Conservation (phyloP, 176 grass and related monocot species). For the Coix lacrymajobi region DNA sequence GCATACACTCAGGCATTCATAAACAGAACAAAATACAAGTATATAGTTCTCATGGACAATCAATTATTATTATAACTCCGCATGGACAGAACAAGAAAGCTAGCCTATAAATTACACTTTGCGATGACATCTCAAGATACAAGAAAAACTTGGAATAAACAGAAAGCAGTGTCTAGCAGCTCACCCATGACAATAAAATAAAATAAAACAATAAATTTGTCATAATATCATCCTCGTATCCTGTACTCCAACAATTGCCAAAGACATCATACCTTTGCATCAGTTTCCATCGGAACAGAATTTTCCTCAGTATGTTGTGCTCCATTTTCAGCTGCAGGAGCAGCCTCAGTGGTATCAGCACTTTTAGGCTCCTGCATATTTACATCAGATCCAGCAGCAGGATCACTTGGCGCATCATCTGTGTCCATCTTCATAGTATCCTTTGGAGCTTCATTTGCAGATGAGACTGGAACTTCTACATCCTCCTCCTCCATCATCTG, state of each 20-base stretch:
- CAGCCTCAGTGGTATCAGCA: slow-evolving; percentile 7
- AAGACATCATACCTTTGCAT: slow-evolving; percentile 53
- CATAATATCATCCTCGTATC: neutral
- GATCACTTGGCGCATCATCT: slow-evolving; percentile 44
- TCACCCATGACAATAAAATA: neutral
- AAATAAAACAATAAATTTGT: neutral
- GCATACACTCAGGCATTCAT: neutral
- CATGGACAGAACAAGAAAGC: neutral
- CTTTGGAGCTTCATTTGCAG: slow-evolving; percentile 35
- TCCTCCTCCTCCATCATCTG: slow-evolving; percentile 94
- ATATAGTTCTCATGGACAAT: neutral
- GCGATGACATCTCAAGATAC: neutral
- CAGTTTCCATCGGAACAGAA: slow-evolving; percentile 57
- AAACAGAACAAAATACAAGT: neutral
- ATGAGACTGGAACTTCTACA: slow-evolving; percentile 61
- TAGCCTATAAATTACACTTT: neutral
- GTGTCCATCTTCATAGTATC: slow-evolving; percentile 69
- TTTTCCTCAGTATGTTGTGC: slow-evolving; percentile 40
- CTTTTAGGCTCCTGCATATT: slow-evolving; percentile 44
- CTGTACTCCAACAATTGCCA: neutral
- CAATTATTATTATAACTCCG: neutral
- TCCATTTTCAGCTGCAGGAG: slow-evolving; percentile 45
- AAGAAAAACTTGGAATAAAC: neutral
- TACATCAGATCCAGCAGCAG: slow-evolving; percentile 41
- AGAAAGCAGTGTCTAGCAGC: neutral